These are phyloP conservation scores for Russula sp. DNA, from an alignment of 768 basidiomycete genomes.

Conservation along the genomic window DNA sequence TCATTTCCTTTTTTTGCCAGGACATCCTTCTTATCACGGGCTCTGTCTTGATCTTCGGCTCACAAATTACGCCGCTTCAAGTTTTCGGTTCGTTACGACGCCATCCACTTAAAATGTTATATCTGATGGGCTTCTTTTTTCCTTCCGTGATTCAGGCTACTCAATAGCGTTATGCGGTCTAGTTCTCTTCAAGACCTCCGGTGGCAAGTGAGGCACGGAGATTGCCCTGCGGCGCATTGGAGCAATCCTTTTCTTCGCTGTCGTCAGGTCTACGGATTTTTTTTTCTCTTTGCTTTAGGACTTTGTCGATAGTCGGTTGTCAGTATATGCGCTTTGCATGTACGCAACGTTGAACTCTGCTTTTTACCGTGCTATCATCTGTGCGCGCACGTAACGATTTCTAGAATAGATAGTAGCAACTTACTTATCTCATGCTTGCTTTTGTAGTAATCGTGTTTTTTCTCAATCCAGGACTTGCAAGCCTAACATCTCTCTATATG, in stretches of 20 bases:
- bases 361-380: not conserved
- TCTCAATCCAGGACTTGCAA: not conserved
- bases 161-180: conserved; percentile 83
- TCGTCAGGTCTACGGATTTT: not conserved
- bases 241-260: not conserved
- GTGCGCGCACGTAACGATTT: not conserved
- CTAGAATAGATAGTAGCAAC: conserved; percentile 9
- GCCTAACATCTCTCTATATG: not conserved
- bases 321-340: conserved; percentile 6
- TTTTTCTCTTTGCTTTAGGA: not conserved
- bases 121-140: conserved; percentile 2
- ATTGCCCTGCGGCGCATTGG: not conserved
- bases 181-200: conserved; percentile 77
- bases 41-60: conserved; percentile 82
- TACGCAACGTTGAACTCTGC: conserved; percentile 3
- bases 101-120: not conserved
- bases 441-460: not conserved
- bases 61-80: conserved; percentile 78
- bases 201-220: conserved; percentile 46
- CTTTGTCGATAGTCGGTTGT: not conserved
- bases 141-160: conserved; percentile 56
- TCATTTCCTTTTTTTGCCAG: conserved; percentile 38
- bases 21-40: conserved; percentile 94
- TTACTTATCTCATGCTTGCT: not conserved
- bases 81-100: conserved; percentile 57